These are phyloP conservation scores for Aspergillus olivimuriae DNA, from an alignment of 495 filamentous ascomycete genomes.

Conservation along the genomic window DNA sequence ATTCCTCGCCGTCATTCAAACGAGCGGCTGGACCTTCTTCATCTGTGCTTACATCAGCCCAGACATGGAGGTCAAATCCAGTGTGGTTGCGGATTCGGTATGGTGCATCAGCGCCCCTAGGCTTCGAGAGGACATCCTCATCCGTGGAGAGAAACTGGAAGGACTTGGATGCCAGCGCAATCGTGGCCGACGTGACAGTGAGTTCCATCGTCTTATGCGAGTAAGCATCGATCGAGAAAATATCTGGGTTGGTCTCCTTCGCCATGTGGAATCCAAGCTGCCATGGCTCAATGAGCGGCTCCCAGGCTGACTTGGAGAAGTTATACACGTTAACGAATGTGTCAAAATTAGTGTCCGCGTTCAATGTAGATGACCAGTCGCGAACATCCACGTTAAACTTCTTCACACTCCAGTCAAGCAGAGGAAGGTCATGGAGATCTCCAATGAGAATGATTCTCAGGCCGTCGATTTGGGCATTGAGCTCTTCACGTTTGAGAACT, in stretches of 20 bases:
- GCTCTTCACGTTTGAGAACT: conserved; percentile 70
- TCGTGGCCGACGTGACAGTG: conserved; percentile 87
- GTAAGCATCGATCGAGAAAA: conserved; percentile 74
- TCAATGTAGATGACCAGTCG: conserved; percentile 86
- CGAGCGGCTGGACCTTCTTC: conserved; percentile 65
- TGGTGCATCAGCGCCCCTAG: conserved; percentile 82
- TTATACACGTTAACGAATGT: conserved; percentile 97
- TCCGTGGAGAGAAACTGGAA: conserved; percentile 83
- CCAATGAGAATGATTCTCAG: conserved; percentile 90
- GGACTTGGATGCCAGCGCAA: conserved; percentile 87
- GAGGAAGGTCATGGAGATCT: conserved; percentile 87
- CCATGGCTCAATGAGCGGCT: conserved; percentile 95
- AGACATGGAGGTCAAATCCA: conserved; percentile 80
- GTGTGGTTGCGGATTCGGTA: conserved; percentile 94
- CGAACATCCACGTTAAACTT: conserved; percentile 74
- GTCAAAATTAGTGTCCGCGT: conserved; percentile 81
- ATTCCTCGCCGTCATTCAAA: conserved; percentile 81
- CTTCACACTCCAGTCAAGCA: conserved; percentile 91
- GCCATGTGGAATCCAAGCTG: conserved; percentile 85
- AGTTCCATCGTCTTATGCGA: conserved; percentile 88
- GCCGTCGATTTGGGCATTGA: conserved; percentile 79
- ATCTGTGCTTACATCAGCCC: conserved; percentile 63
- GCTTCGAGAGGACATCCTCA: conserved; percentile 91
- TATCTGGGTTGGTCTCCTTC: conserved; percentile 66
- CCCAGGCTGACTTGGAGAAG: conserved; percentile 98